A percentile compares a stretch with the other conserved stretches of the same genome.
These are phyloP conservation scores for Pyrrhoderma noxium DNA, from an alignment of 1,284 basidiomycete genomes.

Conservation along the genomic window DNA sequence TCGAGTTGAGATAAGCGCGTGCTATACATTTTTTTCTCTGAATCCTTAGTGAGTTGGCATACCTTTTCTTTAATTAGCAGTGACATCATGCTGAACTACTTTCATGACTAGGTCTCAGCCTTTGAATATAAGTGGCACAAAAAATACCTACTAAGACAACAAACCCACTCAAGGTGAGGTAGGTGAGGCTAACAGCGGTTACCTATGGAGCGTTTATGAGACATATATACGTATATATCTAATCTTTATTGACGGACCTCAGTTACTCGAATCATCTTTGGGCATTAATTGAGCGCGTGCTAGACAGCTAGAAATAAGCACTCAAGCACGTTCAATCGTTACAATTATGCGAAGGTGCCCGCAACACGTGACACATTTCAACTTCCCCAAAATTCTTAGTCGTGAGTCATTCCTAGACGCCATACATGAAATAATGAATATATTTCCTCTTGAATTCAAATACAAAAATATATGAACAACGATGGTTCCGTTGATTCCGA, in stretches of 20 bases:
- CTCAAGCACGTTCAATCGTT: too few relatives aligned
- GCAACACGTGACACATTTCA: too few relatives aligned
- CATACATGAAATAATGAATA: too few relatives aligned
- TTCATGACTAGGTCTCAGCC: not conserved
- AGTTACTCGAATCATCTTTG: too few relatives aligned
- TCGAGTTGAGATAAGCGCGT: not conserved
- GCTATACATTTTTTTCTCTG: not conserved
- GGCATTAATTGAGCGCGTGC: too few relatives aligned
- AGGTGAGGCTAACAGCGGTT: constrained; percentile 29
- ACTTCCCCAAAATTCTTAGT: too few relatives aligned
- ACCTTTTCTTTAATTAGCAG: constrained; percentile 78
- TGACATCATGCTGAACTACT: constrained; percentile 78
- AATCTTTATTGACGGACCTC: too few relatives aligned
- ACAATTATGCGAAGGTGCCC: too few relatives aligned
- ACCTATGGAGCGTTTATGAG: constrained; percentile 13
- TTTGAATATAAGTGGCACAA: not conserved
- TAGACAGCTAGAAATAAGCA: constrained; percentile 4
- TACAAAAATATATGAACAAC: too few relatives aligned
- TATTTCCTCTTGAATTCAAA: too few relatives aligned
- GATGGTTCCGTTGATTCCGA: too few relatives aligned
- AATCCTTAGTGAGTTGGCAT: not conserved
- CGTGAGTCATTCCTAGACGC: too few relatives aligned
- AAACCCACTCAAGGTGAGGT: constrained; percentile 76
- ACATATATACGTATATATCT: not conserved
- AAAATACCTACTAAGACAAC: constrained; percentile 44